Evolutionary conservation across 116 monocot genomes (phyloP), one percentile per base, ranked within the genome.

Genomic region (Trichopus zeylanicus): DNA sequence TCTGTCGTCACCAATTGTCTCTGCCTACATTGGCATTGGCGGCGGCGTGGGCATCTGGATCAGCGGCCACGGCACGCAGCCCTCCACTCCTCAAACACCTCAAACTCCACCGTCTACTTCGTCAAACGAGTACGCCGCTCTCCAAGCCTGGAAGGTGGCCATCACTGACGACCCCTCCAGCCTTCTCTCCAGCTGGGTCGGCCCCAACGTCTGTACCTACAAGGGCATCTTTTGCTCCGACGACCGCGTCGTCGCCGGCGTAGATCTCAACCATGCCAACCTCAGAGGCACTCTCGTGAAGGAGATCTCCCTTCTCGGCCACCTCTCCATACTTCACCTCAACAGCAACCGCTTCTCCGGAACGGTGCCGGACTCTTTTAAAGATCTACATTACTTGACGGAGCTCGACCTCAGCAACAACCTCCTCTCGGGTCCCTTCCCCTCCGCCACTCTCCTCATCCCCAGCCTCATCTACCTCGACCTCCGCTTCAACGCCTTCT

Each of bases 361-460:
- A 35, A 35, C 74, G 0, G 46, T 89, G 69, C 93, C 93, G 1
- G 70, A 73, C 64, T 55, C 79, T 20, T 39, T 93, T 64, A 26
- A 32, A 9, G 57, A 73, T 15, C 69, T 93, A 6, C 67, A 62
- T 16, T 77, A 64, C 61, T 65, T 88, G 26, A 61, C 80, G 2
- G 93, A 93, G 68, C 79, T 93, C 20, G 93, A 93, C 65, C 88
- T 93, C 55, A 93, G 93, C 82, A 88, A 85, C 85, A 93, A 93
- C 72, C 66, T 57, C 51, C 66, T 93, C 70, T 69, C 82, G 1
- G 93, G 93, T 15, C 66, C 77, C 3, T 93, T 93, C 72, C 93
- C 93, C 0, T 38, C 65, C 12, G 6, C 72, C 21, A 54, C 72
- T 0, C 72, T 93, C 52, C 55, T 48, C 51, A 70, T 86, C 33